phyloP scores from a whole-genome alignment of 2,329 filamentous ascomycete genomes.

The Aspergillus melleus region DNA sequence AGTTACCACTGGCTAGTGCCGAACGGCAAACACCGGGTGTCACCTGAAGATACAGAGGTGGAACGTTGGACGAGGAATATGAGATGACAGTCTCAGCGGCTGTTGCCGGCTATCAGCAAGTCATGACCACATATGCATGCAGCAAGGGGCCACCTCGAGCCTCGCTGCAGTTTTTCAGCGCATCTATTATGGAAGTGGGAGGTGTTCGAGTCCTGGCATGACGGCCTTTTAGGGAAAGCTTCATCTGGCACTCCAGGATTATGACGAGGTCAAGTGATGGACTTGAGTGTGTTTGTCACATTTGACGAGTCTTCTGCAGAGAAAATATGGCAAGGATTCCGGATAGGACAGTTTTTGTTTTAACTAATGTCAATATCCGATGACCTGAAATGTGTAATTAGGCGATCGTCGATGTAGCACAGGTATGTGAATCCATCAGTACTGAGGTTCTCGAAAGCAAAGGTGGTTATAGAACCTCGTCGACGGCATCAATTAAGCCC shows the following conservation, averaged over 20 bases:
- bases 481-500: background rate
- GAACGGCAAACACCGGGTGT: background rate
- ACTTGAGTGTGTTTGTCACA: background rate
- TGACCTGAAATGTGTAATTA: too few species aligned
- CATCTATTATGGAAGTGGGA: too few species aligned
- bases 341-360: too few species aligned
- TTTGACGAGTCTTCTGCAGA: background rate
- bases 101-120: background rate
- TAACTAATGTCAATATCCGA: too few species aligned
- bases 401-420: too few species aligned
- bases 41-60: background rate
- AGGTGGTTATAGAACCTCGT: too few species aligned
- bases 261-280: slow-evolving; percentile 6
- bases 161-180: too few species aligned
- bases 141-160: background rate
- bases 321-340: too few species aligned
- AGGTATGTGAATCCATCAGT: too few species aligned
- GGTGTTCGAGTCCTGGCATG: too few species aligned
- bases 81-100: background rate
- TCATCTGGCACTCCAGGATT: slow-evolving; percentile 9
- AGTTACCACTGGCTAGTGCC: background rate
- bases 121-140: background rate
- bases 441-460: too few species aligned
- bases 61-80: background rate
- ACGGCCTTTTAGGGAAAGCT: background rate